Conservation (phyloP, 441 rosid species). For the Macaranga tanarius region DNA sequence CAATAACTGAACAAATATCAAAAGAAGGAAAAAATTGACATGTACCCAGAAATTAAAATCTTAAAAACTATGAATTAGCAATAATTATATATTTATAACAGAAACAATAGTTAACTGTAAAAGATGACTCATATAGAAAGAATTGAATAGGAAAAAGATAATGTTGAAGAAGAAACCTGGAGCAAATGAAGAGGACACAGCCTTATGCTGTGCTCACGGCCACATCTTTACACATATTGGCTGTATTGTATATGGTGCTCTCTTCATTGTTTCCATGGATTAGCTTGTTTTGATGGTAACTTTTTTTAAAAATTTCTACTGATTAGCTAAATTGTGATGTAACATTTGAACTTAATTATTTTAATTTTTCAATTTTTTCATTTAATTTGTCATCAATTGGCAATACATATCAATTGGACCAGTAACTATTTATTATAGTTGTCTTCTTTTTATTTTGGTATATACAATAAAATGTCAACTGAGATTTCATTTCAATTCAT, state of each 20-base stretch:
- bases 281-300: constrained; percentile 13
- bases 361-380: not conserved
- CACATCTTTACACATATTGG: constrained; percentile 14
- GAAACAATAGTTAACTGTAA: constrained; percentile 4
- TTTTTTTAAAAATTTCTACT: not conserved
- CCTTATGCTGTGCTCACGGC: constrained; percentile 19
- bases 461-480: not conserved
- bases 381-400: not conserved
- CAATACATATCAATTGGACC: constrained; percentile 12
- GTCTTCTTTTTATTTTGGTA: not conserved
- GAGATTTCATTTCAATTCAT: not conserved
- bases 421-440: not conserved
- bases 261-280: constrained; percentile 8
- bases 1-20: not conserved
- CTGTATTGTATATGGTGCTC: not conserved
- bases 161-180: constrained; percentile 4
- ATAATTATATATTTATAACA: not conserved
- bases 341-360: not conserved
- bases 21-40: constrained; percentile 2
- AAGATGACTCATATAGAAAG: not conserved
- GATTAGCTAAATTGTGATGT: constrained; percentile 1
- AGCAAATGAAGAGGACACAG: constrained; percentile 15
- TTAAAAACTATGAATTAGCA: not conserved
- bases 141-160: not conserved
- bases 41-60: constrained; percentile 29